These are phyloP conservation scores for Carex littledalei DNA, from an alignment of 176 grass and related monocot genomes.

Conservation along the genomic window DNA sequence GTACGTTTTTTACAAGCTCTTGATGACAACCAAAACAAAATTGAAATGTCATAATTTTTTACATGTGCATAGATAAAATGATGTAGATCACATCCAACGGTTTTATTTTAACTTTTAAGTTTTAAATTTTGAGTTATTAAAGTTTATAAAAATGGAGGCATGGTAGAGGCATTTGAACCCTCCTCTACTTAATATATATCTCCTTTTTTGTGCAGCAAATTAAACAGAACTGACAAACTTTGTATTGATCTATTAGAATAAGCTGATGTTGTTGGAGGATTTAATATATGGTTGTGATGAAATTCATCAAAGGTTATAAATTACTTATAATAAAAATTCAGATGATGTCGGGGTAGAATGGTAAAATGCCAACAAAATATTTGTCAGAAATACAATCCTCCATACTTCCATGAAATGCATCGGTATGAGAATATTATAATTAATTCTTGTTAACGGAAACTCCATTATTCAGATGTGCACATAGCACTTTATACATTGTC, in stretches of 20 bases:
- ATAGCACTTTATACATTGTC: too few relatives aligned
- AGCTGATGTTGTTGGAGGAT: neutral
- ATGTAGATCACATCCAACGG: too few relatives aligned
- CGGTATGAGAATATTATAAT: neutral
- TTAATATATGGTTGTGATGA: neutral
- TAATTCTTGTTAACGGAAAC: slow-evolving; percentile 10
- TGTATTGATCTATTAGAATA: neutral
- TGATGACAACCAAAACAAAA: too few relatives aligned
- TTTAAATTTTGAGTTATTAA: too few relatives aligned
- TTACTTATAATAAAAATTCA: neutral
- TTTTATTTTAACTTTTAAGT: too few relatives aligned
- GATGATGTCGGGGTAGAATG: neutral
- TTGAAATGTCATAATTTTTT: too few relatives aligned
- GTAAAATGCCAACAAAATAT: neutral
- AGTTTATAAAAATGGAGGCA: too few relatives aligned
- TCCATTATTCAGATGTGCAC: too few relatives aligned
- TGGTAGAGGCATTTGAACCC: too few relatives aligned
- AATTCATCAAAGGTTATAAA: neutral
- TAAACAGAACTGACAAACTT: neutral
- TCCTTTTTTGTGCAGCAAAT: neutral
- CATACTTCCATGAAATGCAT: slow-evolving; percentile 17
- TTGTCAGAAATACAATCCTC: neutral
- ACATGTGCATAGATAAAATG: too few relatives aligned
- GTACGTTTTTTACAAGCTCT: too few relatives aligned
- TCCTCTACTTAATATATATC: too few relatives aligned